Base-by-base conservation (phyloP, 78 protist genomes). In the Corallochytrium limacisporum region DNA sequence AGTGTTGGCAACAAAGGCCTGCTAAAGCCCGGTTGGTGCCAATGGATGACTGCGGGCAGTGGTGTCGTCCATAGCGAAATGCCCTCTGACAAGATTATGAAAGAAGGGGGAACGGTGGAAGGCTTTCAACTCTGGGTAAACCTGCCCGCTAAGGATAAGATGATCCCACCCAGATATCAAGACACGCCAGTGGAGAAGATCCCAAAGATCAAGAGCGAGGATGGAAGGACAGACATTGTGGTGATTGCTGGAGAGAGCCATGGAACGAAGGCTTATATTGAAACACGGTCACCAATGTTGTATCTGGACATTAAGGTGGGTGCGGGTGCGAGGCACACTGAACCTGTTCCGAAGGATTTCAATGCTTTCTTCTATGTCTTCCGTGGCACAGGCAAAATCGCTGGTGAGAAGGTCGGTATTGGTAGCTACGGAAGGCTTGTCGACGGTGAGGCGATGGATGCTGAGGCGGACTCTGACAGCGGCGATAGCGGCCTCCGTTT, bases 91-190 rank as follows among this genome's bases (percentile, higher is more conserved):
- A 53, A n/a, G 4, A 2, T 3, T 13, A 0, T 4, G 67, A 33
- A 2, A 4, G 2, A 9, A 24, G 32, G 55, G 8, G 73, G 66
- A 20, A 33, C 1, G 57, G 1, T n/a, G 37, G 65, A 26, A 10
- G 80, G 75, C 26, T 2, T 36, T 16, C 86, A 81, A 69, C 48
- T 81, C 8, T 81, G 86, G 86, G 18, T 81, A 42, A 81, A 81
- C 33, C 65, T 76, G 29, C 72, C 81, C 9, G 26, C 43, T 16
- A 12, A 26, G 60, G 28, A 54, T 38, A 81, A 75, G 65, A 74
- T 81, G 81, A 9, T 0, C 39, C 10, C 49, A 39, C 82, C 86
- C 4, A 8, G 44, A 16, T 74, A 59, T 68, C 78, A 81, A 51
- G 42, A 38, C n/a, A 10, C 65, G 8, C 15, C 2, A 33, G 29